Evolutionary conservation across 352 stramenopile species (phyloP), one percentile per base, ranked within the genome.

Genomic region (Phytophthora hibernalis): DNA sequence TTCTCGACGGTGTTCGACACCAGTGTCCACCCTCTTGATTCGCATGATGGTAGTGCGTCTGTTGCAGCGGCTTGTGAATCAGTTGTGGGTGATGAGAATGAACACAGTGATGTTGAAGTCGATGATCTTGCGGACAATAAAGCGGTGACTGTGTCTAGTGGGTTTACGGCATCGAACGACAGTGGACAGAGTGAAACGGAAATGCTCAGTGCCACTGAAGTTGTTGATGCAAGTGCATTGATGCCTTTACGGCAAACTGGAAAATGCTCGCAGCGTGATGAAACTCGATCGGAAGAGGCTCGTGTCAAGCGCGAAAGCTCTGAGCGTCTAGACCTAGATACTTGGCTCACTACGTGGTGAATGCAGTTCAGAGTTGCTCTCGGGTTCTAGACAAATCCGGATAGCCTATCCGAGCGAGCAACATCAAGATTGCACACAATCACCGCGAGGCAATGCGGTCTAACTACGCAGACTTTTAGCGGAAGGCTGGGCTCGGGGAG

Each of bases 201-300:
- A 37, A 37, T 30, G 26, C 26, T 30, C 2, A 6, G 26, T 30
- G 26, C 26, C 26, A 30, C 26, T 6, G 26, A 30, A 15, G 20
- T 38, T 1, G n/a, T 47, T 26, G 40, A 47, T 26, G 40, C 40
- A 11, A 47, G 40, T 47, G 40, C 40, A 26, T 26, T 21, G n/a
- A 16, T 30, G 9, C 42, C 20, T 31, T 1, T 20, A 30, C 18
- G 8, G 24, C 20, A 49, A 54, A 54, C 30, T 12, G 48, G 48
- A 43, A 54, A 54, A 43, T 28, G 48, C 20, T 4, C 16, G 28
- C 15, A 37, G 8, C 31, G 31, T 37, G 31, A 37, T 24, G 24
- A 54, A 26, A 54, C 48, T 54, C 48, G 13, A 18, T 54, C 28
- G 48, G 48, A 54, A 30, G 28, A 54, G 16, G 15, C 5, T 13